A percentile compares a stretch with the other conserved stretches of the same genome.
These are phyloP conservation scores for Hypoxylon intermedium DNA, from an alignment of 495 filamentous ascomycete species.

Conservation along the genomic window DNA sequence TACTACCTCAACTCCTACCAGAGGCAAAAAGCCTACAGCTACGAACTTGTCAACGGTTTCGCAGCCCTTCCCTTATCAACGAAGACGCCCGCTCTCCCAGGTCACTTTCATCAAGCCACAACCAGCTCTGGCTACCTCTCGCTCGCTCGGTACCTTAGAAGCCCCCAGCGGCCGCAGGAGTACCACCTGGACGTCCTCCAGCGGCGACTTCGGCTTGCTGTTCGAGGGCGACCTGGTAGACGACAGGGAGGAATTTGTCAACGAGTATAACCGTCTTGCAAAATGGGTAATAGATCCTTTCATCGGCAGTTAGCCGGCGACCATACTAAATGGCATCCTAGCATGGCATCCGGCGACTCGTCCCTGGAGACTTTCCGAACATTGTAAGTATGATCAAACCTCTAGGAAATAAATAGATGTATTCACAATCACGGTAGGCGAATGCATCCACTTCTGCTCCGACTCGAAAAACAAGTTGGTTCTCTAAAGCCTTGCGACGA, in stretches of 20 bases:
- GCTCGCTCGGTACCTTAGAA: slow-evolving; percentile 14
- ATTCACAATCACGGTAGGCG: not conserved
- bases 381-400: slow-evolving; percentile 19
- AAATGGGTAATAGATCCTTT: slow-evolving; percentile 47
- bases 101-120: slow-evolving; percentile 35
- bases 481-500: slow-evolving; percentile 36
- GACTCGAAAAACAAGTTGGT: slow-evolving; percentile 35
- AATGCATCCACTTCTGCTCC: slow-evolving; percentile 5
- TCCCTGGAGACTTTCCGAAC: slow-evolving; percentile 35
- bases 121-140: slow-evolving; percentile 6
- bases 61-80: slow-evolving; percentile 24
- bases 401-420: not conserved
- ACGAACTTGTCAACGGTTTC: slow-evolving; percentile 21
- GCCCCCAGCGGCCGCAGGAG: slow-evolving; percentile 35
- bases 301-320: not conserved
- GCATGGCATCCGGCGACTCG: slow-evolving; percentile 51
- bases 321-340: slow-evolving; percentile 23
- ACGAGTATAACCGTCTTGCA: slow-evolving; percentile 64
- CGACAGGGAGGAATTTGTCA: slow-evolving; percentile 50
- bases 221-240: slow-evolving; percentile 53
- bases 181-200: slow-evolving; percentile 56
- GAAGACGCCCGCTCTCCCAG: slow-evolving; percentile 28
- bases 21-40: slow-evolving; percentile 22
- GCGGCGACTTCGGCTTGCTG: slow-evolving; percentile 41
- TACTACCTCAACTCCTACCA: slow-evolving; percentile 11